Base-by-base conservation (phyloP, 306 rosid species). In the Dryas drummondii region DNA sequence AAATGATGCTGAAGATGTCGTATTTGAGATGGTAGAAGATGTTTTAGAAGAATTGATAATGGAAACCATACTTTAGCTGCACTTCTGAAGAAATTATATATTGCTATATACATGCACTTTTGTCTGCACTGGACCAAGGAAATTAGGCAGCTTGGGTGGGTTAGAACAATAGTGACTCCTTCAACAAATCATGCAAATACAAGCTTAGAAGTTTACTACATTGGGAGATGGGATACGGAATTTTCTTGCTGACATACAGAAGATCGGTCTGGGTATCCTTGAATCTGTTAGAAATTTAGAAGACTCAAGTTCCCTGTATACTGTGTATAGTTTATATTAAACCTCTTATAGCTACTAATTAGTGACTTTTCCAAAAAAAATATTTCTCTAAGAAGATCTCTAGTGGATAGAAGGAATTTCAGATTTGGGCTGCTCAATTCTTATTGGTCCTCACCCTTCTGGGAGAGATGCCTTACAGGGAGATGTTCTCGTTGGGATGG, bases 41-140 rank as follows among this genome's bases (percentile, higher is more conserved):
- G 82, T 84, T 81, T 82, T 94, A 50, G 87, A 84, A 77, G 85
- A 85, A 19, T 68, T 91, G 66, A 63, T 88, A 9, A 59, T 79
- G 82, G 97, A 91, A 80, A 77, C 87, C 37, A 76, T 84, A 27
- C 62, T 63, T 80, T 88, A 83, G 67, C 86, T 73, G 82, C 76
- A 40, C 41, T 72, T 26, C 19, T 19, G 71, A 67, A 68, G 7
- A 27, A 7, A 7, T 50, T 40, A 50, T 68, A 48, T 50, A 49
- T 32, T 66, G 58, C 46, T 62, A 40, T 66, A 41, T 80, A 54
- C 16, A 77, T 66, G 73, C 44, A 3, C 52, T 47, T 67, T 14
- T 26, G 57, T 11, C 44, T 45, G 55, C 52, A 48, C 26, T 41
- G 50, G 70, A 72, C 48, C 8, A 57, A 47, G 48, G 56, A 66